A percentile compares a stretch with the other conserved stretches of the same genome.
Evolutionary conservation across 106 monocot species (phyloP).

Genomic region (Allium sativum): DNA sequence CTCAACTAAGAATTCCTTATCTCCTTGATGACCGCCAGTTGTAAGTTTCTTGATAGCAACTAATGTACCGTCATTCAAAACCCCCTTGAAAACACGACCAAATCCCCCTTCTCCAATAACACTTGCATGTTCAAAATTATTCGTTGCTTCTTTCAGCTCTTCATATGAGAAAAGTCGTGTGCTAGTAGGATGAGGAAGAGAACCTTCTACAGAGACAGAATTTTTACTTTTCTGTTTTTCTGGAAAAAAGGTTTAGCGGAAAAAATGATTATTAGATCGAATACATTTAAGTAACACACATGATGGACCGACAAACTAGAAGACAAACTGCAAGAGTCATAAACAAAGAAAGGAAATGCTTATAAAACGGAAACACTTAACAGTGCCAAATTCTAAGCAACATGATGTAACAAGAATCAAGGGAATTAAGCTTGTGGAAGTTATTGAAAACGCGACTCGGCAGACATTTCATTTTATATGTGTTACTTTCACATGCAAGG

Average conservation of each 20-base stretch:
- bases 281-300: too few relatives aligned
- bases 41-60: conserved; percentile 97
- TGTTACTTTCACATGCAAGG: too few relatives aligned
- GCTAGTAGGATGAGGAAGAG: conserved; percentile 65
- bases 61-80: conserved; percentile 70
- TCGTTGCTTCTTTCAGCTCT: conserved; percentile 92
- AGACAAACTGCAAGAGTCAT: too few relatives aligned
- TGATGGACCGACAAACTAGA: too few relatives aligned
- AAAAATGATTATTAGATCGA: neutral
- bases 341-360: too few relatives aligned
- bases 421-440: too few relatives aligned
- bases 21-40: conserved; percentile 86
- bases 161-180: conserved; percentile 80
- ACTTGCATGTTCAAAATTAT: conserved; percentile 64
- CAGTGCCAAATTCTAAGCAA: too few relatives aligned
- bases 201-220: conserved; percentile 40
- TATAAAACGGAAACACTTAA: too few relatives aligned
- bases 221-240: conserved; percentile 38
- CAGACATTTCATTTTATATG: too few relatives aligned
- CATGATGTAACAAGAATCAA: too few relatives aligned
- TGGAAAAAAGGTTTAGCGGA: conserved; percentile 22
- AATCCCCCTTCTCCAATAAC: conserved; percentile 94
- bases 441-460: too few relatives aligned
- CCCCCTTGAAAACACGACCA: conserved; percentile 88
- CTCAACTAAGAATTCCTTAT: conserved; percentile 91